Base-by-base conservation (phyloP, 306 rosid genomes). In the Quillaja saponaria region DNA sequence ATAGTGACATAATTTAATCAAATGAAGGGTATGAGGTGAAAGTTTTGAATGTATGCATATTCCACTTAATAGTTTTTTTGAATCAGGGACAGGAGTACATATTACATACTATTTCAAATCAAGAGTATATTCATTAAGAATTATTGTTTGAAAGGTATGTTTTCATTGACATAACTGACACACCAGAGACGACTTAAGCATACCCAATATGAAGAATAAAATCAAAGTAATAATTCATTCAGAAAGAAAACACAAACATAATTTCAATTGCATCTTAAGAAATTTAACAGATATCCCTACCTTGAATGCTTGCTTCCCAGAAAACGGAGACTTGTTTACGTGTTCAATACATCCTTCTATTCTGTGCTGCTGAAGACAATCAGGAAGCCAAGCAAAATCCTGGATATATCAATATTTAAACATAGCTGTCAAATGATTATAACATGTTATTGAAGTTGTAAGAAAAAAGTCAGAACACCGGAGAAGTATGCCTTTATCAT, bases 371-470 rank as follows among this genome's bases (percentile, higher is more conserved):
- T 91, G 97, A 82, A 85, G 81, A 96, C 97, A 91, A 67, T 69
- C 62, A 35, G 97, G 96, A 68, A 84, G 74, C 97, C 96, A 91
- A 65, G 85, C 96, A 53, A 69, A 72, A 70, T 87, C 96, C 97
- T 87, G 75, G 34, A 50, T 5, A 63, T 60, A 49, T 41, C 34
- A 25, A 55, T 52, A 69, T 38, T 11, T 31, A 44, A 25, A 64
- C 67, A 20, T 51, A 64, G 7, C 7, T 6, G 34, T 61, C 17
- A 18, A 70, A 41, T 35, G 69, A 44, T n/a, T 10, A 45, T 28
- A 35, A 47, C 21, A 16, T 18, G 10, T 13, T 49, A n/a, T 3
- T 44, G 34, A 5, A 19, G 21, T 31, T 25, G n/a, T 41, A 8
- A 16, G 21, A 18, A 9, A 25, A 25, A 46, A 13, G 7, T 4